Conservation (phyloP, 805 yeast species). For the Alloascoidea hylecoeti region DNA sequence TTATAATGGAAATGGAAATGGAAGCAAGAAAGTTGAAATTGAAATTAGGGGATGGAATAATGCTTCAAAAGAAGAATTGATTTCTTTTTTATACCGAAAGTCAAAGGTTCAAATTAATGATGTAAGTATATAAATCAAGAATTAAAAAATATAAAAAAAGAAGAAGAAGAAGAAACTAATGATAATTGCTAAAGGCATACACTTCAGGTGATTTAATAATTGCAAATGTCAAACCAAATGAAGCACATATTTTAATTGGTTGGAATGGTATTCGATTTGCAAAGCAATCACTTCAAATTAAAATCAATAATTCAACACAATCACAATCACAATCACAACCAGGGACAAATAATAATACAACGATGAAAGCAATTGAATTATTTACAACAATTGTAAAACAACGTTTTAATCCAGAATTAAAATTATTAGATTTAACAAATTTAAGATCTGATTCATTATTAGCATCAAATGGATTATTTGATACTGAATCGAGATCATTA, state of each 20-base stretch:
- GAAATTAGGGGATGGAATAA: conserved; percentile 76
- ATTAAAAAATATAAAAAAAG: too few relatives aligned
- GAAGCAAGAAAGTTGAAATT: conserved; percentile 22
- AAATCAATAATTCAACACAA: too few relatives aligned
- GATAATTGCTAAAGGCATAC: too few relatives aligned
- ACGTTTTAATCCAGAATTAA: conserved; percentile 51
- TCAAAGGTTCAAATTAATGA: conserved; percentile 40
- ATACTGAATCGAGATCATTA: conserved; percentile 43
- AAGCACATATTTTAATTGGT: conserved; percentile 42
- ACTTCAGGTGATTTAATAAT: conserved; percentile 43
- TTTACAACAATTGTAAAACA: conserved; percentile 44
- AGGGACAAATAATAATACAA: conserved; percentile 7
- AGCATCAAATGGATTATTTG: conserved; percentile 47
- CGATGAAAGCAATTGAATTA: conserved; percentile 39
- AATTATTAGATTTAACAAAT: conserved; percentile 54
- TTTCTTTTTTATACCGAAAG: conserved; percentile 57
- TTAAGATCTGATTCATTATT: conserved; percentile 54
- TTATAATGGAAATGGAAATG: neutral
- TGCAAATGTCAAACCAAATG: conserved; percentile 43
- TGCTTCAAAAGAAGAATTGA: conserved; percentile 54
- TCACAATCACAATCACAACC: too few relatives aligned
- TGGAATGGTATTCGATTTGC: conserved; percentile 78
- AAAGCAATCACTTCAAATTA: conserved; percentile 3
- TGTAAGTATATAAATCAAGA: too few relatives aligned
- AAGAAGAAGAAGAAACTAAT: too few relatives aligned